A percentile compares a stretch with the other conserved stretches of the same genome.
Evolutionary conservation across 305 asterid genomes (phyloP).

Genomic region (Fraxinus dipetala): DNA sequence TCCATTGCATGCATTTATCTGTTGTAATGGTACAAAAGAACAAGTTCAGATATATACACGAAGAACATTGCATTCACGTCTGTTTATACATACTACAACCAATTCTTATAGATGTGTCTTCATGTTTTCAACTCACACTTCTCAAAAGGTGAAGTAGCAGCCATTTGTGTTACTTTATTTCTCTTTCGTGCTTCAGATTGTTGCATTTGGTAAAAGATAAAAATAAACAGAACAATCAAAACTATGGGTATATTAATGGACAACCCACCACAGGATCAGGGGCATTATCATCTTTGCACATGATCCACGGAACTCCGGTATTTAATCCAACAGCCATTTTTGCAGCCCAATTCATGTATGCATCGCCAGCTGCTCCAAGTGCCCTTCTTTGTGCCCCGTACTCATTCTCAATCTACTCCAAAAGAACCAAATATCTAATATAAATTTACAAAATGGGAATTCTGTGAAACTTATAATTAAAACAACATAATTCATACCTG

Average conservation of each 20-base stretch:
- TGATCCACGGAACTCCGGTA: constrained; percentile 69
- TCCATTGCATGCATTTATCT: constrained; percentile 70
- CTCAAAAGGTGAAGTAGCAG: not conserved
- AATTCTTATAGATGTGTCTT: not conserved
- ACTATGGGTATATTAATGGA: not conserved
- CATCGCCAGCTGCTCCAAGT: constrained; percentile 48
- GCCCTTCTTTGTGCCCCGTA: constrained; percentile 45
- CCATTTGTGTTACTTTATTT: not conserved
- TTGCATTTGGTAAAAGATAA: not conserved
- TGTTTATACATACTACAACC: not conserved
- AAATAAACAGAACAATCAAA: not conserved
- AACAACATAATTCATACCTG: constrained; percentile 37
- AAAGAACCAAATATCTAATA: not conserved
- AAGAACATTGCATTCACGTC: not conserved
- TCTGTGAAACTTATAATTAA: not conserved
- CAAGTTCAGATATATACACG: not conserved
- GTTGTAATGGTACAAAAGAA: constrained; percentile 8
- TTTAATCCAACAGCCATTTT: constrained; percentile 58
- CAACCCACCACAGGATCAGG: constrained; percentile 62
- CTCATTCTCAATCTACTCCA: constrained; percentile 58
- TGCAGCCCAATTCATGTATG: constrained; percentile 62
- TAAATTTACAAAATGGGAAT: not conserved
- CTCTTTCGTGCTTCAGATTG: not conserved
- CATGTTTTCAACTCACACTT: not conserved
- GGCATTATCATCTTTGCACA: constrained; percentile 71